These are phyloP conservation scores for Hymenoscyphus scutula DNA, from an alignment of 2,329 filamentous ascomycete genomes.

Conservation along the genomic window DNA sequence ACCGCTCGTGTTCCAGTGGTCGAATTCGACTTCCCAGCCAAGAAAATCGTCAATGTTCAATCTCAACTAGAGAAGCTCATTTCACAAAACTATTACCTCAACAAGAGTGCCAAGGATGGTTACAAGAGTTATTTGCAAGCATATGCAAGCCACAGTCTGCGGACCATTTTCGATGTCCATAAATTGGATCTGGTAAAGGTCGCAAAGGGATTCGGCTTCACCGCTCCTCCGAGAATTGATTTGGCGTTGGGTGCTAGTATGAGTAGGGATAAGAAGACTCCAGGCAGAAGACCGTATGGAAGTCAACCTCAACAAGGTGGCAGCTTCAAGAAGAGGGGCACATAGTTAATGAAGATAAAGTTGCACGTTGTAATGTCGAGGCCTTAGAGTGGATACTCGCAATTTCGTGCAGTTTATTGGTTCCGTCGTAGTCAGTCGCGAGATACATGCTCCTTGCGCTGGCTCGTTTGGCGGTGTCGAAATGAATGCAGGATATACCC, in stretches of 20 bases:
- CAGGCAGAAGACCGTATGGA: conserved; percentile 68
- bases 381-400: neutral
- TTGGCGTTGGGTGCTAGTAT: conserved; percentile 75
- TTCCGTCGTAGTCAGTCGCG: neutral
- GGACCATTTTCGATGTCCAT: conserved; percentile 81
- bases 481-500: neutral
- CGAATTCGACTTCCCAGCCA: conserved; percentile 91
- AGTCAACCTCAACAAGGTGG: conserved; percentile 67
- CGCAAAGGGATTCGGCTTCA: conserved; percentile 80
- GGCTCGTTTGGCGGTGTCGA: neutral
- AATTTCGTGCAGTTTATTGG: neutral
- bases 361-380: neutral
- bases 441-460: neutral
- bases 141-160: conserved; percentile 81
- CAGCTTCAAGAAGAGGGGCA: conserved; percentile 36
- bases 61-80: conserved; percentile 93
- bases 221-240: conserved; percentile 73
- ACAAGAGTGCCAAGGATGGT: conserved; percentile 76
- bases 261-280: conserved; percentile 67
- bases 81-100: conserved; percentile 92
- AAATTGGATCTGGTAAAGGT: conserved; percentile 81
- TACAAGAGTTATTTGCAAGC: conserved; percentile 92
- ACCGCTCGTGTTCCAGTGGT: conserved; percentile 89
- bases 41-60: conserved; percentile 89
- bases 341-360: conserved; percentile 8